Evolutionary conservation across 768 basidiomycete species (phyloP).

Genomic region (Leccinum sublutescens): DNA sequence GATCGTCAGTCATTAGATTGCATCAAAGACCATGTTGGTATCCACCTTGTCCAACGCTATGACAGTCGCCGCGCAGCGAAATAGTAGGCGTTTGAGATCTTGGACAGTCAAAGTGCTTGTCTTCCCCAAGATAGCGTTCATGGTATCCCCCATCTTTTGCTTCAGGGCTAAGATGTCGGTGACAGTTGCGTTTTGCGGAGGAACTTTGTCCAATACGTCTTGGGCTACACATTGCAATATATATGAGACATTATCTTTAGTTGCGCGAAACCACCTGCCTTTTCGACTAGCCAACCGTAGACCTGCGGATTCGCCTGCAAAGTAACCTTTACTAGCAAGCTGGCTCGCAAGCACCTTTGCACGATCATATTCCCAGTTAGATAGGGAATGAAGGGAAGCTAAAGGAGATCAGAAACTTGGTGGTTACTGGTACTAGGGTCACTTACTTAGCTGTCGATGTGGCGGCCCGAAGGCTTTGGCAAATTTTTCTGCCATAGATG

Average conservation of each 20-base stretch:
- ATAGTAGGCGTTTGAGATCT: constrained; percentile 81
- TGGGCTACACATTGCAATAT: constrained; percentile 39
- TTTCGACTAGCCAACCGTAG: constrained; percentile 65
- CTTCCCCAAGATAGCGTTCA: constrained; percentile 69
- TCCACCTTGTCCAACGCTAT: constrained; percentile 65
- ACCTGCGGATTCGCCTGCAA: constrained; percentile 82
- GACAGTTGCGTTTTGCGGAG: constrained; percentile 57
- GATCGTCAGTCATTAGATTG: constrained; percentile 3
- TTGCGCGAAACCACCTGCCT: constrained; percentile 40
- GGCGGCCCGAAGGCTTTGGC: constrained; percentile 78
- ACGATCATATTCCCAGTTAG: constrained; percentile 73
- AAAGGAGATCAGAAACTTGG: constrained; percentile 1
- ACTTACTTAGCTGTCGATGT: constrained; percentile 72
- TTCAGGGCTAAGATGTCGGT: constrained; percentile 67
- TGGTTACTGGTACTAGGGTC: background rate
- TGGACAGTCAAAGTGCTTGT: constrained; percentile 72
- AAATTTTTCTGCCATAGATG: constrained; percentile 84
- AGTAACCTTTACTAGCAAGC: constrained; percentile 89
- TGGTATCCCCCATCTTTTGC: constrained; percentile 61
- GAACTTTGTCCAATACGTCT: constrained; percentile 57
- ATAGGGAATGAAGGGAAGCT: constrained; percentile 56
- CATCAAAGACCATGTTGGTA: background rate
- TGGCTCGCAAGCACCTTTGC: constrained; percentile 82
- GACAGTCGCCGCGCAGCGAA: constrained; percentile 81
- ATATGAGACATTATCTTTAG: background rate